Evolutionary conservation across 2,329 filamentous ascomycete genomes (phyloP).

Genomic region (Kalmusia sp.): DNA sequence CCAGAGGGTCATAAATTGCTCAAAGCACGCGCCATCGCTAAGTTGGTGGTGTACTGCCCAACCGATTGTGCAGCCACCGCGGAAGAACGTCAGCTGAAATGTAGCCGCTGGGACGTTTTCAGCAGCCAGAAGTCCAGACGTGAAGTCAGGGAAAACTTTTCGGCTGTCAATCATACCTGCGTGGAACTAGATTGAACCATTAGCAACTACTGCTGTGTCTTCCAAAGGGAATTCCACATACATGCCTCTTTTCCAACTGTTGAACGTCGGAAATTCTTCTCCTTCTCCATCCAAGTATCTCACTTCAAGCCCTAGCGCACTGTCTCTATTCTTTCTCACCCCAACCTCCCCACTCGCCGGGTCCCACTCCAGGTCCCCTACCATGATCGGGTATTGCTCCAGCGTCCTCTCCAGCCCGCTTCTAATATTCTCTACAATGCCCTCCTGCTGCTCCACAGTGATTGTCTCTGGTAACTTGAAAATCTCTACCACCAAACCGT

Average conservation of each 20-base stretch:
- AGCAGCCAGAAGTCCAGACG: constrained; percentile 11
- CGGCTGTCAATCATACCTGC: constrained; percentile 14
- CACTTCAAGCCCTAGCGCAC: constrained; percentile 18
- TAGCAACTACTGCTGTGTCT: no score
- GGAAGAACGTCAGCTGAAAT: constrained; percentile 37
- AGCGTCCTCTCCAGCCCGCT: constrained; percentile 22
- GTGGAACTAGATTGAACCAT: constrained; percentile 9
- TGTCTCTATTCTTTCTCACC: constrained; percentile 19
- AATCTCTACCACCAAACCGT: constrained; percentile 22
- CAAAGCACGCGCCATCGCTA: constrained; percentile 31
- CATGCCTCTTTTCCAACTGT: constrained; percentile 22
- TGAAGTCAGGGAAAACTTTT: constrained; percentile 11
- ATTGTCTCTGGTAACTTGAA: constrained; percentile 15
- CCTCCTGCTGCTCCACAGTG: constrained; percentile 6
- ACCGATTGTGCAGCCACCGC: constrained; percentile 34
- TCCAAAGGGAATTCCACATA: constrained; percentile 17
- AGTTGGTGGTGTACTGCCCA: constrained; percentile 32
- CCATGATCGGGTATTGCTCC: constrained; percentile 21
- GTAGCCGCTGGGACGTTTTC: constrained; percentile 16
- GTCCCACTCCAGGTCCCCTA: constrained; percentile 20
- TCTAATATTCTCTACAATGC: constrained; percentile 17
- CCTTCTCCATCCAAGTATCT: constrained; percentile 12
- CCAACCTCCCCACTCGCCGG: constrained; percentile 19
- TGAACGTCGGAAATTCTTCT: constrained; percentile 19
- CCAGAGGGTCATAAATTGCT: constrained; percentile 35